A percentile compares a stretch with the other conserved stretches of the same genome.
These are phyloP conservation scores for Starmera dryadoides DNA, from an alignment of 805 yeast genomes.

Conservation along the genomic window DNA sequence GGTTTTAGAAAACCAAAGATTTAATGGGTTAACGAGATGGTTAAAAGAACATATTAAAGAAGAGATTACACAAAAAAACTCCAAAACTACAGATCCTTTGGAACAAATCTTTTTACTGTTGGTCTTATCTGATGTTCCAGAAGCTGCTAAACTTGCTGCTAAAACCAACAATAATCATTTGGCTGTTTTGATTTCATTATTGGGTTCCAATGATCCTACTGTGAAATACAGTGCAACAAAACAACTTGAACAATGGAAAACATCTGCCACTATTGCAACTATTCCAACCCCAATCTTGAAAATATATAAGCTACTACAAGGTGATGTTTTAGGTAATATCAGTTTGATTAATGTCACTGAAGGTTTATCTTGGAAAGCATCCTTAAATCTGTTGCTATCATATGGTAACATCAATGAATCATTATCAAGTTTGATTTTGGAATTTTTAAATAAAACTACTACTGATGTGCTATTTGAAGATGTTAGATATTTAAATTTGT, in stretches of 20 bases:
- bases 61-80: conserved; percentile 27
- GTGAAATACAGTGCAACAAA: conserved; percentile 46
- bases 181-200: conserved; percentile 57
- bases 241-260: conserved; percentile 65
- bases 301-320: conserved; percentile 59
- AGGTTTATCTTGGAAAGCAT: conserved; percentile 59
- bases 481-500: conserved; percentile 15
- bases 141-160: conserved; percentile 58
- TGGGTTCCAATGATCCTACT: conserved; percentile 63
- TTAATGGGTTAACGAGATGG: conserved; percentile 49
- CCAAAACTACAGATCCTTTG: conserved; percentile 29
- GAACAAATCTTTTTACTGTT: conserved; percentile 44
- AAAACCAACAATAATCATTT: conserved; percentile 61
- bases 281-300: conserved; percentile 51
- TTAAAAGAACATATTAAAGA: conserved; percentile 35
- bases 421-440: conserved; percentile 24
- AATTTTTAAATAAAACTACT: conserved; percentile 17
- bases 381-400: conserved; percentile 51
- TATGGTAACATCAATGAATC: conserved; percentile 46
- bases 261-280: conserved; percentile 27
- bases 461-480: conserved; percentile 9
- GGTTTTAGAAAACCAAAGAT: conserved; percentile 29
- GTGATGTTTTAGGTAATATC: conserved; percentile 29
- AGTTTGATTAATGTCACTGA: conserved; percentile 27
- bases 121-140: conserved; percentile 47